These are phyloP conservation scores for Cyclocybe cylindracea DNA, from an alignment of 768 basidiomycete genomes.

Conservation along the genomic window DNA sequence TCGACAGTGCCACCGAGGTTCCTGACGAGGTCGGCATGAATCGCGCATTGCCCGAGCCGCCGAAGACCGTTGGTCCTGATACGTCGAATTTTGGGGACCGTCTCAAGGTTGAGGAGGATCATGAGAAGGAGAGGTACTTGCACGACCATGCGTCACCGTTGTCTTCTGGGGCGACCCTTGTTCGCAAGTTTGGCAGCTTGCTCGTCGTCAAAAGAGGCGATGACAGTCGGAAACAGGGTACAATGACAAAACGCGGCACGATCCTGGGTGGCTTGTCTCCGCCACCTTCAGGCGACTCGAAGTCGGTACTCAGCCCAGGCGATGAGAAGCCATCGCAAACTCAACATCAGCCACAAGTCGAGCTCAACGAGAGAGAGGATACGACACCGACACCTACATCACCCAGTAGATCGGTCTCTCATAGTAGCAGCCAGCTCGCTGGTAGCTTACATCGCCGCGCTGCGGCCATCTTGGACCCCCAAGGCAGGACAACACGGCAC, in stretches of 20 bases:
- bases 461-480: conserved; percentile 75
- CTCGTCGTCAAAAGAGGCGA: conserved; percentile 44
- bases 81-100: conserved; percentile 50
- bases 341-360: neutral
- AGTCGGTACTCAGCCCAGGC: conserved; percentile 9
- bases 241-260: conserved; percentile 45
- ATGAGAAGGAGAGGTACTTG: conserved; percentile 27
- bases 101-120: conserved; percentile 33
- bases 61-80: conserved; percentile 71
- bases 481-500: conserved; percentile 61
- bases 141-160: conserved; percentile 35
- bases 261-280: conserved; percentile 40
- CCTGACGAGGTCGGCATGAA: conserved; percentile 43
- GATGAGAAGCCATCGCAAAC: conserved; percentile 30
- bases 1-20: conserved; percentile 41
- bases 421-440: conserved; percentile 57
- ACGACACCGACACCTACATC: conserved; percentile 17
- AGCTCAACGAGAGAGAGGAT: no score
- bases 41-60: conserved; percentile 32
- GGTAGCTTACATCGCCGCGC: conserved; percentile 69
- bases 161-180: conserved; percentile 69
- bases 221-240: conserved; percentile 37
- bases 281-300: conserved; percentile 31
- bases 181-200: conserved; percentile 75
- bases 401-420: conserved; percentile 28